Conservation (phyloP, 2,329 filamentous ascomycete genomes). For the Pseudogymnoascus sp. region DNA sequence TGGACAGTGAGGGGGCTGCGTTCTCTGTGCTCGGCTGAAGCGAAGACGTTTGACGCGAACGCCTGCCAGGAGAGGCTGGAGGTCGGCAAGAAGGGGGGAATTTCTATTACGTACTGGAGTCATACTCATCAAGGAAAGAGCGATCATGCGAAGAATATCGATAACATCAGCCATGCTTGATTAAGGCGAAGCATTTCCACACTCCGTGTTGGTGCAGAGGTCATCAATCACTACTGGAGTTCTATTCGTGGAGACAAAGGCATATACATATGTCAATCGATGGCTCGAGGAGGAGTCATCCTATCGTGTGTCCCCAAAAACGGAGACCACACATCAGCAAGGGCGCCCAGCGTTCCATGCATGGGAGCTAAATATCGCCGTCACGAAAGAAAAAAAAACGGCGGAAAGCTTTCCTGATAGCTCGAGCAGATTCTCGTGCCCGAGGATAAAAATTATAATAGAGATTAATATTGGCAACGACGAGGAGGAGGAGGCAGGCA, state of each 20-base stretch:
- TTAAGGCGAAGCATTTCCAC: not conserved
- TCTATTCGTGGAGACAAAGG: not conserved
- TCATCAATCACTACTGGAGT: not conserved
- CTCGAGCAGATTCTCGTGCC: not conserved
- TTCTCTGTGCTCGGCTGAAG: not conserved
- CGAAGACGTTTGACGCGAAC: not conserved
- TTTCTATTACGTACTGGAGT: not conserved
- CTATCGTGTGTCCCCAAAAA: not conserved
- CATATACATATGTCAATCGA: not conserved
- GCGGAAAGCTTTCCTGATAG: not conserved
- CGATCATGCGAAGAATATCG: not conserved
- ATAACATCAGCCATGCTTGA: not conserved
- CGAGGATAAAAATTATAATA: not conserved
- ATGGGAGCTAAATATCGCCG: not conserved
- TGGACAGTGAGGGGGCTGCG: slow-evolving; percentile 15
- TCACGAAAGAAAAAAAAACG: not conserved
- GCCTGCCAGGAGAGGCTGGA: not conserved
- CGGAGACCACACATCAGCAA: not conserved
- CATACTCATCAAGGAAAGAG: not conserved
- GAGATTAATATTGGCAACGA: not conserved
- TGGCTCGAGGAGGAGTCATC: not conserved
- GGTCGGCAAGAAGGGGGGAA: not conserved
- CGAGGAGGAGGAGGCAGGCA: no score
- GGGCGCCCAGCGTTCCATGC: not conserved
- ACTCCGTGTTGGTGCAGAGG: not conserved